These are phyloP conservation scores for Chenopodium berlandieri DNA, from an alignment of 148 eudicot genomes.

Conservation along the genomic window DNA sequence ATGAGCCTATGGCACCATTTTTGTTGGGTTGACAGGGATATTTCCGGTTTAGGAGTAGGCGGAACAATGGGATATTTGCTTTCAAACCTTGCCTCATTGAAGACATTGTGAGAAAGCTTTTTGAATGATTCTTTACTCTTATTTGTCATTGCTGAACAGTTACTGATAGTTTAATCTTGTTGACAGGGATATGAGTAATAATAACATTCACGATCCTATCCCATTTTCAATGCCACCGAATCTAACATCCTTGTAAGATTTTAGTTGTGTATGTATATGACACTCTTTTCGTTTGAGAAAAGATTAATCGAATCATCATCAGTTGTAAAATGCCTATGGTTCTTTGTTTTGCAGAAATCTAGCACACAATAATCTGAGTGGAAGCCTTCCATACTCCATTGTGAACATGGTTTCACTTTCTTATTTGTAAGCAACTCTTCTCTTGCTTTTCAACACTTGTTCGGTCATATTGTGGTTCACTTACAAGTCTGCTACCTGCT, in stretches of 20 bases:
- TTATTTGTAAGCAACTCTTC: slow-evolving; percentile 57
- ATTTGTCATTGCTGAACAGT: slow-evolving; percentile 4
- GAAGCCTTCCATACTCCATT: slow-evolving; percentile 80
- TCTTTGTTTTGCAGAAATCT: slow-evolving; percentile 63
- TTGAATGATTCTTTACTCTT: neutral
- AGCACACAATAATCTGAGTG: slow-evolving; percentile 71
- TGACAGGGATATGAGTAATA: slow-evolving; percentile 82
- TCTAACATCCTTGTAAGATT: slow-evolving; percentile 67
- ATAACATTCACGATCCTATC: slow-evolving; percentile 71
- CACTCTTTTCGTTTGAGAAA: slow-evolving; percentile 4
- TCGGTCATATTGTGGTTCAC: slow-evolving; percentile 14
- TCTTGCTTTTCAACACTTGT: neutral
- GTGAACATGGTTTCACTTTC: slow-evolving; percentile 55
- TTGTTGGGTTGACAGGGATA: slow-evolving; percentile 53
- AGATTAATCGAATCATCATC: slow-evolving; percentile 3
- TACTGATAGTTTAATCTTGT: slow-evolving; percentile 16
- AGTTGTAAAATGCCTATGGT: neutral
- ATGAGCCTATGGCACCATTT: neutral
- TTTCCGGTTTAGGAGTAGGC: slow-evolving; percentile 69
- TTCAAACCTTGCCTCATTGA: slow-evolving; percentile 51
- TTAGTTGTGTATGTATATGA: slow-evolving; percentile 21
- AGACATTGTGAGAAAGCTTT: slow-evolving; percentile 54
- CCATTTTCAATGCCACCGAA: slow-evolving; percentile 92
- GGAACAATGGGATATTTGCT: slow-evolving; percentile 93
- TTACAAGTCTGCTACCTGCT: slow-evolving; percentile 18